Conservation (phyloP, 2,329 filamentous ascomycete genomes). For the Aureobasidium sp. region DNA sequence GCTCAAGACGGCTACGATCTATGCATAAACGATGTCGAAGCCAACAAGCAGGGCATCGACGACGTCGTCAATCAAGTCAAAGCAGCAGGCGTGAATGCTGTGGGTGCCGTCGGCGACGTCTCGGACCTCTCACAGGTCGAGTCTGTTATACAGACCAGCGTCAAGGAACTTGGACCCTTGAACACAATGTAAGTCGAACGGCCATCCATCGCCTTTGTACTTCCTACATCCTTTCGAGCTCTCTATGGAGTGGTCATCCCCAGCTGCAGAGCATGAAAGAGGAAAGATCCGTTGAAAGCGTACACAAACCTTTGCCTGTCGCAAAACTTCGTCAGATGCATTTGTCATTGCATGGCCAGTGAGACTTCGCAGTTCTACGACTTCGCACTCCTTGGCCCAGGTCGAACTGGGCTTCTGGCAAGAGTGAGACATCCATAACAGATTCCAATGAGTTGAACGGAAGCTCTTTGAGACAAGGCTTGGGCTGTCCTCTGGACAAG, state of each 20-base stretch:
- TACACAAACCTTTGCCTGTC: neutral
- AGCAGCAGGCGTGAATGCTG: constrained; percentile 45
- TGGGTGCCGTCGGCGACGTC: constrained; percentile 55
- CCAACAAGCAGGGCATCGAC: constrained; percentile 48
- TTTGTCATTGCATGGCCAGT: neutral
- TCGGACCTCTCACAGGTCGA: constrained; percentile 49
- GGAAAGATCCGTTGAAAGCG: neutral
- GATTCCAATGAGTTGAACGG: neutral
- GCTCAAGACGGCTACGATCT: constrained; percentile 60
- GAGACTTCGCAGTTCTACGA: no score
- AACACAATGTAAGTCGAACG: constrained; percentile 37
- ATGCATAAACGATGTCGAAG: constrained; percentile 56
- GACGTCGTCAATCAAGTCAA: constrained; percentile 48
- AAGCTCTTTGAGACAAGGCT: neutral
- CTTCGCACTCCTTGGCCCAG: neutral
- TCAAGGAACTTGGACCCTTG: constrained; percentile 48
- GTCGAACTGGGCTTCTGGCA: neutral
- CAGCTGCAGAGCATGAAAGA: neutral
- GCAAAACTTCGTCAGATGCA: neutral
- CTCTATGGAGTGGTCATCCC: neutral
- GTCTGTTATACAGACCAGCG: constrained; percentile 45
- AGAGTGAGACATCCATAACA: neutral
- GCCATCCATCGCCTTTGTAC: neutral
- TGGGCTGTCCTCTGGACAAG: neutral
- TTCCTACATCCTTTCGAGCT: neutral